phyloP scores from a whole-genome alignment of 2,329 filamentous ascomycete species.

The Phyllosticta capitalensis region DNA sequence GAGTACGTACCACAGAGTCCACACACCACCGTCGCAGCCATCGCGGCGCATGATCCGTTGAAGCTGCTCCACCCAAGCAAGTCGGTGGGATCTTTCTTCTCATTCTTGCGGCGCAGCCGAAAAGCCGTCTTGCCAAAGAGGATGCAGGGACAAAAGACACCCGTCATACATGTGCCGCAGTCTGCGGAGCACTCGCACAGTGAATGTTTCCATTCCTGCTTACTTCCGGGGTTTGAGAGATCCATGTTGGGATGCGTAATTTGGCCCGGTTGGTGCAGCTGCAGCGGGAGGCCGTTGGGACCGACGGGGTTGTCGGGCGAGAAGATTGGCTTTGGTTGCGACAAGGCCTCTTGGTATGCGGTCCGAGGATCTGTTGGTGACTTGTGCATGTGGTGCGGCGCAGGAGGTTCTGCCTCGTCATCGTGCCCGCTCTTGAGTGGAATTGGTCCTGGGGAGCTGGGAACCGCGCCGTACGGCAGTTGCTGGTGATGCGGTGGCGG shows the following conservation, averaged over 20 bases:
- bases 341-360: constrained; percentile 15
- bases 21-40: constrained; percentile 22
- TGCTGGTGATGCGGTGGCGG: constrained; percentile 19
- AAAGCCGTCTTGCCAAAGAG: constrained; percentile 36
- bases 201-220: constrained; percentile 23
- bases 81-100: constrained; percentile 32
- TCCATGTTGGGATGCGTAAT: constrained; percentile 35
- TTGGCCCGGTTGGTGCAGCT: constrained; percentile 29
- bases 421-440: constrained; percentile 17
- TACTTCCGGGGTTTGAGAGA: constrained; percentile 14
- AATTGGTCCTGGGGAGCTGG: constrained; percentile 19
- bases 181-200: constrained; percentile 28
- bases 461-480: constrained; percentile 16
- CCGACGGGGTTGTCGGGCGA: constrained; percentile 27
- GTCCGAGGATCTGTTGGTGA: constrained; percentile 19
- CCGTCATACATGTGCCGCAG: constrained; percentile 28
- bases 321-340: constrained; percentile 18
- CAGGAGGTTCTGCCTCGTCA: constrained; percentile 10
- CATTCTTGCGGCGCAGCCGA: constrained; percentile 28
- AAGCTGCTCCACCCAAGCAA: constrained; percentile 26
- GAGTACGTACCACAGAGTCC: constrained; percentile 24
- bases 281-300: constrained; percentile 29
- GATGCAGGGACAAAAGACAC: constrained; percentile 34
- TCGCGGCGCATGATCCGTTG: constrained; percentile 32
- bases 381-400: constrained; percentile 15